Percentiles rank a stretch among this genome's conserved stretches.
phyloP scores from a whole-genome alignment of 2,329 filamentous ascomycete species.

The Nemania sp. region DNA sequence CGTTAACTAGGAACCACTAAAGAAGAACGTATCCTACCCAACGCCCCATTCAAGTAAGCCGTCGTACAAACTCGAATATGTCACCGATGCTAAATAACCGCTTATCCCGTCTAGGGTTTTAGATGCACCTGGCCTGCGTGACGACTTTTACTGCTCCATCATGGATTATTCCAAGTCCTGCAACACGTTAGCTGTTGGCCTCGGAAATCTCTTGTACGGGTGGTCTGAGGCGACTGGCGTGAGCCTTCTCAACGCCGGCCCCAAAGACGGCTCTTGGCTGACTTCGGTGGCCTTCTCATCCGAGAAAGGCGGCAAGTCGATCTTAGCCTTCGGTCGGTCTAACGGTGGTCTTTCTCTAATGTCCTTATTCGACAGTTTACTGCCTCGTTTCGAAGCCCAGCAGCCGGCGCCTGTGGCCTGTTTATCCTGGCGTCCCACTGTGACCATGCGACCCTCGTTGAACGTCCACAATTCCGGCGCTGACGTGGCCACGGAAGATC shows the following conservation, averaged over 20 bases:
- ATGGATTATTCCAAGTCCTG: constrained; percentile 84
- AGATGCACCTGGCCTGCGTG: constrained; percentile 87
- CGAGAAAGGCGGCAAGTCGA: constrained; percentile 75
- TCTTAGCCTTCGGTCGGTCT: constrained; percentile 86
- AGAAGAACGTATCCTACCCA: constrained; percentile 67
- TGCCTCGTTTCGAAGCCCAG: constrained; percentile 79
- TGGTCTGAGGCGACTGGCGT: constrained; percentile 86
- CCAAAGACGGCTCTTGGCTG: constrained; percentile 68
- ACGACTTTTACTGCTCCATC: constrained; percentile 95
- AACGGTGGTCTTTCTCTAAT: constrained; percentile 82
- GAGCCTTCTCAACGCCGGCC: constrained; percentile 61
- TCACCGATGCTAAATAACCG: not conserved
- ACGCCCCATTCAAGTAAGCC: constrained; percentile 80
- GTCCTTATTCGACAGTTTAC: constrained; percentile 75
- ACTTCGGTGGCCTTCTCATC: constrained; percentile 95
- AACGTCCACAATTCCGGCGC: constrained; percentile 61
- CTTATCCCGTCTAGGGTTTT: constrained; percentile 69
- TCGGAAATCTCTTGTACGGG: constrained; percentile 82
- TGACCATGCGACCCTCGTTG: constrained; percentile 63
- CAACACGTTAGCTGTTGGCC: constrained; percentile 83
- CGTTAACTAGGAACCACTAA: constrained; percentile 36
- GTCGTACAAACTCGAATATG: constrained; percentile 33
- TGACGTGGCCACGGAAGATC: constrained; percentile 78
- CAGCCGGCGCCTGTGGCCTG: constrained; percentile 82
- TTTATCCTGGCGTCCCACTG: constrained; percentile 80